A percentile compares a stretch with the other conserved stretches of the same genome.
Conservation (phyloP, 345 rosid species). For the Linum tenue region DNA sequence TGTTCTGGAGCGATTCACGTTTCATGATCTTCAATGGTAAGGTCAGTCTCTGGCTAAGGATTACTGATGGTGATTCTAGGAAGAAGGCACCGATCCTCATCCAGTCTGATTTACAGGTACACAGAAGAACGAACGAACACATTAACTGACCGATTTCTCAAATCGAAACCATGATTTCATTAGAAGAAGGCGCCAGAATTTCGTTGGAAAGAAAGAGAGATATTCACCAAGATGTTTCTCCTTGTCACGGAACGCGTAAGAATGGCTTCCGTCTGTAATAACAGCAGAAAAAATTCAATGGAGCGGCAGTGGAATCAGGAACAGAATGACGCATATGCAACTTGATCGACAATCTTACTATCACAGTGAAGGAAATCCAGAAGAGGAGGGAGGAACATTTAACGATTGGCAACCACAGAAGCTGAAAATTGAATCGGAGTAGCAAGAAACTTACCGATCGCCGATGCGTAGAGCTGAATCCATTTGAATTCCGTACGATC, state of each 20-base stretch:
- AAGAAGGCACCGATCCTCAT: conserved; percentile 87
- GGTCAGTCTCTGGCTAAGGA: conserved; percentile 50
- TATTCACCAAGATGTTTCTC: conserved; percentile 75
- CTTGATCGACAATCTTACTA: not conserved
- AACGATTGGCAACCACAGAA: not conserved
- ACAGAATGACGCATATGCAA: not conserved
- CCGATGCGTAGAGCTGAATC: conserved; percentile 66
- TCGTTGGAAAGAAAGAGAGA: conserved; percentile 4
- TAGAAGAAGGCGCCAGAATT: conserved; percentile 7
- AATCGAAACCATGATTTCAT: not conserved
- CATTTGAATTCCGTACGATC: conserved; percentile 41
- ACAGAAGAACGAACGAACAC: conserved; percentile 4
- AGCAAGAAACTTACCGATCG: conserved; percentile 38
- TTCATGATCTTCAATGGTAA: conserved; percentile 32
- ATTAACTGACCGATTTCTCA: not conserved
- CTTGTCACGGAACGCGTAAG: conserved; percentile 52
- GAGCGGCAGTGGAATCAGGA: conserved; percentile 8
- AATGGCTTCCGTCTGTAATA: conserved; percentile 75
- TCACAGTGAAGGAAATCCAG: not conserved
- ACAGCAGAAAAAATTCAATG: conserved; percentile 9
- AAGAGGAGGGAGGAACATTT: not conserved
- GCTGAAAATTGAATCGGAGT: not conserved
- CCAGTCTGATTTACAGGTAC: conserved; percentile 56
- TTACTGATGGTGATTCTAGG: conserved; percentile 49
- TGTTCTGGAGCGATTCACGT: conserved; percentile 31